A percentile compares a stretch with the other conserved stretches of the same genome.
Conservation (phyloP, 768 basidiomycete genomes). For the Kwoniella mangroviensis region DNA sequence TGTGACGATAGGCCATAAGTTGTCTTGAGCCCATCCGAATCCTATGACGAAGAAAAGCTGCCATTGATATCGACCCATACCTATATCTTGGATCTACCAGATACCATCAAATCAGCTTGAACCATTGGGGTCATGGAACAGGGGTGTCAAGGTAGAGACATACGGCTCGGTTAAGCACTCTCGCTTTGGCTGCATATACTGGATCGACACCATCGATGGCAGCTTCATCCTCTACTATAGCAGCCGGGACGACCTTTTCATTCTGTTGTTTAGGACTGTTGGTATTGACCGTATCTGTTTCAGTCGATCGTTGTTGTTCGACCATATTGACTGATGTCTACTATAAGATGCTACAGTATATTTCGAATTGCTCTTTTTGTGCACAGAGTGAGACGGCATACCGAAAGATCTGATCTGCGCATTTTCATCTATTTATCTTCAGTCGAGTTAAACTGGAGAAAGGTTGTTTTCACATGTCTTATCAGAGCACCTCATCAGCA, state of each 20-base stretch:
- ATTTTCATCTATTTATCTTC: no score
- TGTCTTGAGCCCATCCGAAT: slow-evolving; percentile 50
- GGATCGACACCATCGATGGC: slow-evolving; percentile 47
- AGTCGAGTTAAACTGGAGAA: no score
- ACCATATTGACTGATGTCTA: not conserved
- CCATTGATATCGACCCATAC: slow-evolving; percentile 50
- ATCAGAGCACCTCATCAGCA: slow-evolving; percentile 9
- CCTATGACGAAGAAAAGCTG: slow-evolving; percentile 44
- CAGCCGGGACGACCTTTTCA: slow-evolving; percentile 7
- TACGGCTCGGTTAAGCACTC: slow-evolving; percentile 38
- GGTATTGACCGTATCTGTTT: not conserved
- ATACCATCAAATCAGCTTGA: slow-evolving; percentile 1
- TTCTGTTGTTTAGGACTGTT: not conserved
- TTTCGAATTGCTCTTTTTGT: not conserved
- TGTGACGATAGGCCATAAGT: slow-evolving; percentile 64
- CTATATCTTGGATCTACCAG: slow-evolving; percentile 42
- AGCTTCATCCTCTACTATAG: slow-evolving; percentile 26
- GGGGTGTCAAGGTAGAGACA: not conserved
- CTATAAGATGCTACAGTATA: not conserved
- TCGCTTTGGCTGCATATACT: slow-evolving; percentile 45
- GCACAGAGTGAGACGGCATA: not conserved
- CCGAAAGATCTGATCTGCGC: not conserved
- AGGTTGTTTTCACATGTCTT: not conserved
- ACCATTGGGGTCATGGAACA: not conserved
- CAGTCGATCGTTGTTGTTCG: not conserved